A percentile compares a stretch with the other conserved stretches of the same genome.
Evolutionary conservation across 192 early-diverging fungal species (phyloP).

Genomic region (Helicostylum pulchrum): DNA sequence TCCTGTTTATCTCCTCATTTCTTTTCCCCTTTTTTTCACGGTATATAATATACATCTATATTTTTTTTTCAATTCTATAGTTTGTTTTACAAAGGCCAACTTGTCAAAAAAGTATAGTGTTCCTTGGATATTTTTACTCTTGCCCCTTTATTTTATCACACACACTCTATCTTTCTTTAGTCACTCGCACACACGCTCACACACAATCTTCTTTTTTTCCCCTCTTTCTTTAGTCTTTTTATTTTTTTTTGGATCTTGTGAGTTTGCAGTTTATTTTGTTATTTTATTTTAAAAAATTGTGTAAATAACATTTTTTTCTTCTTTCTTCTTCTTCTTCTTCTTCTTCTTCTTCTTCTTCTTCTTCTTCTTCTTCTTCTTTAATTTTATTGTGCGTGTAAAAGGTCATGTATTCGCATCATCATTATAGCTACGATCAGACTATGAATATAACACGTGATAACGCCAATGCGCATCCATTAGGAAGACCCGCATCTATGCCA

Average conservation of each 20-base stretch:
- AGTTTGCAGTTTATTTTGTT: constrained; percentile 3
- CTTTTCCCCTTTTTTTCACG: neutral
- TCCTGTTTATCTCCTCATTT: neutral
- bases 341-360: neutral
- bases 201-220: too few species aligned
- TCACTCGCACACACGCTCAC: too few species aligned
- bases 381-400: too few species aligned
- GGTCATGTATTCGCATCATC: constrained; percentile 8
- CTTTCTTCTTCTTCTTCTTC: neutral
- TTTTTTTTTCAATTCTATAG: neutral
- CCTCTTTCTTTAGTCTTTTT: too few species aligned
- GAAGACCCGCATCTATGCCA: constrained; percentile 14
- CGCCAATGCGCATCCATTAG: constrained; percentile 19
- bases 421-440: constrained; percentile 2
- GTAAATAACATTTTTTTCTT: constrained; percentile 1
- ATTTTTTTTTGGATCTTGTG: constrained; percentile 3
- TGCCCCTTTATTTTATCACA: neutral
- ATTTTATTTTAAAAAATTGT: constrained; percentile 1
- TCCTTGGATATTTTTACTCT: neutral
- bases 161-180: neutral
- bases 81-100: neutral
- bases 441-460: constrained; percentile 14
- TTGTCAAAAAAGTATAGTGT: constrained; percentile 2
- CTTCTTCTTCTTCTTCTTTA: neutral
- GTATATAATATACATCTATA: too few species aligned